Evolutionary conservation across 2,329 filamentous ascomycete genomes (phyloP), one percentile per base, ranked within the genome.

Genomic region (Aspergillus ochraceoroseus): DNA sequence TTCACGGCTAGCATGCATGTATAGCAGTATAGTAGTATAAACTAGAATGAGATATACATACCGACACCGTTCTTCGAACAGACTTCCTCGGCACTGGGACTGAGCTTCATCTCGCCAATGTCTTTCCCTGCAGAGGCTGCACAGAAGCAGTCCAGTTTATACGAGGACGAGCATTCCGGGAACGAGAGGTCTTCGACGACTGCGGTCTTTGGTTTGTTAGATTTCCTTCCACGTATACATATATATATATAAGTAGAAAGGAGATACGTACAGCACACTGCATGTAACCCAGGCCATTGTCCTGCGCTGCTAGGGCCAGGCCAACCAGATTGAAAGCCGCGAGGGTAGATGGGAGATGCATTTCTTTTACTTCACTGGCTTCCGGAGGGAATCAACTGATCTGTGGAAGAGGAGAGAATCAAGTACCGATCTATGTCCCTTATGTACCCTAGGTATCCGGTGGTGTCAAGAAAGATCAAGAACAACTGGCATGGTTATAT

Each of bases 91-190:
- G 34, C 38, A 1, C 26, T 31, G 4, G 30, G 26, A 5, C 20
- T 14, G 18, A 43, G 30, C 11, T 26, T 26, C 8, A 20, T 30
- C 22, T 31, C 5, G 1, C 7, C n/a, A n/a, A 17, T 20, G 1
- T 38, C 31, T 9, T 34, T 27, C 5, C 30, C 33, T 7, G 37
- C 30, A 5, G 37, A 26, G 3, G 40, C 37, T 22, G 33, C 25
- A 18, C 46, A 49, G 43, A 49, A 49, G 18, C 46, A 49, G 30
- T 49, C 38, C 3, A 49, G 41, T 22, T 38, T 43, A 7, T 41
- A 39, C 23, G 40, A 28, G 8, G 43, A 46, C 4, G 37, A 22
- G 28, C 46, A 49, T 5, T 28, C 18, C 3, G 41, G 33, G 26
- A 28, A 30, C 2, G 37, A 20, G 27, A 37, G 34, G 22, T 32